Evolutionary conservation across 768 basidiomycete genomes (phyloP), one percentile per base, ranked within the genome.

Genomic region (Tylopilus sp.): DNA sequence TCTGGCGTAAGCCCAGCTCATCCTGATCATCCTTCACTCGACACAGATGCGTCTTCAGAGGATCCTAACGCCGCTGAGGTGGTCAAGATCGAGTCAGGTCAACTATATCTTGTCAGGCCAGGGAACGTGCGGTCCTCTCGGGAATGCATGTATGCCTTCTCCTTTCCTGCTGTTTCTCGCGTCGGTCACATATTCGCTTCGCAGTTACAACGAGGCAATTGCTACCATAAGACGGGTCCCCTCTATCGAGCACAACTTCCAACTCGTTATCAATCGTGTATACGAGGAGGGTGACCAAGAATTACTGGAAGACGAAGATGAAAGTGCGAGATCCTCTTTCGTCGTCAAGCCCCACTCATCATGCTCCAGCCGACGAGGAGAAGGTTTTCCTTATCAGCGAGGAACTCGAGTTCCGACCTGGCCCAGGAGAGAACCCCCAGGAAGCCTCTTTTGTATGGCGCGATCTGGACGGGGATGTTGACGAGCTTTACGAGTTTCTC

Each of bases 261-360:
- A 98, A 68, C 80, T 99, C 11, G 95, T 97, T 11, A 85, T 98
- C 49, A 97, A 94, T n/a, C 79, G 95, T 55, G 94, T 97, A 1
- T 98, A 91, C 64, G 93, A 98, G 61, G 96, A 98, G 57, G 97
- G 93, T 3, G 95, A 98, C 66, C 93, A 96, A 70, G 89, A 96
- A 63, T 70, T 98, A 37, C 73, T 98, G 17, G 94, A 97, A 63
- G 96, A 98, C 60, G 92, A 96, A 69, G 93, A 93, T 53, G 87
- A 90, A 74, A 88, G 88, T 87, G 58, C 60, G 83, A 73, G 22
- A 28, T 45, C n/a, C 56, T 17, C 26, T 24, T 26, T 45, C 16
- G 42, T 26, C 30, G 22, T 37, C 26, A 22, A 3, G 19, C 22
- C 36, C 42, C 14, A 9, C 57, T 53, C 47, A 67, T 33, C 45